Evolutionary conservation across 1,284 basidiomycete genomes (phyloP).

Genomic region (Moesziomyces globuligerus): DNA sequence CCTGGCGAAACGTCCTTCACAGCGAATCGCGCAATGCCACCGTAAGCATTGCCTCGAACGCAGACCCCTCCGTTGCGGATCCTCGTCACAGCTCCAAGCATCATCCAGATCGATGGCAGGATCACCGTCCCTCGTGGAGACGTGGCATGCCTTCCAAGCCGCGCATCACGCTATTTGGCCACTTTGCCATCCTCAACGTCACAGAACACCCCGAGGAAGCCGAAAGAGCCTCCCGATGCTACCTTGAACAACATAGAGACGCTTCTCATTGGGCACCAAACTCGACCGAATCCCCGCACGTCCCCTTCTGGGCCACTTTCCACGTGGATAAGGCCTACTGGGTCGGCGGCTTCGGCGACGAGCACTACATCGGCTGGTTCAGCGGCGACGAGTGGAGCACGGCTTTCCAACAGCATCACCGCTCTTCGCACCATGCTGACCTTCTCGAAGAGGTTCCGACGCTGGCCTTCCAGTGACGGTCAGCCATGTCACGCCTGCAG

Average conservation of each 20-base stretch:
- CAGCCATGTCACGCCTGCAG: too few species aligned
- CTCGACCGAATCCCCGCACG: slow-evolving; percentile 54
- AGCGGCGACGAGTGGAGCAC: slow-evolving; percentile 38
- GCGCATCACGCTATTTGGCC: slow-evolving; percentile 60
- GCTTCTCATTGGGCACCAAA: slow-evolving; percentile 58
- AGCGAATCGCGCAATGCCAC: slow-evolving; percentile 49
- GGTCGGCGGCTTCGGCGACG: slow-evolving; percentile 66
- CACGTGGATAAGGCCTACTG: slow-evolving; percentile 53
- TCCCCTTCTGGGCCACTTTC: slow-evolving; percentile 60
- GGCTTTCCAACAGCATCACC: slow-evolving; percentile 13
- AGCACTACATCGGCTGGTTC: slow-evolving; percentile 64
- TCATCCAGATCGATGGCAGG: slow-evolving; percentile 39
- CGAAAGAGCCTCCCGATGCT: slow-evolving; percentile 43
- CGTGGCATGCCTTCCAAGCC: slow-evolving; percentile 64
- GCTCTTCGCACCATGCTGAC: not conserved
- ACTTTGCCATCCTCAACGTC: slow-evolving; percentile 41
- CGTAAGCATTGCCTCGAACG: slow-evolving; percentile 49
- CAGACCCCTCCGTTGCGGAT: slow-evolving; percentile 52
- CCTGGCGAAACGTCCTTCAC: slow-evolving; percentile 58
- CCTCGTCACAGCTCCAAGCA: slow-evolving; percentile 38
- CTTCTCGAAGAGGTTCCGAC: not conserved
- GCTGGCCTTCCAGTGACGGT: not conserved
- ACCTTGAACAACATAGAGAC: slow-evolving; percentile 53
- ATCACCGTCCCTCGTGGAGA: slow-evolving; percentile 57
- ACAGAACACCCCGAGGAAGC: slow-evolving; percentile 16